Percentiles rank a stretch among this genome's conserved stretches.
phyloP scores from a whole-genome alignment of 2,329 filamentous ascomycete species.

The Sporothrix pseudoabietina region DNA sequence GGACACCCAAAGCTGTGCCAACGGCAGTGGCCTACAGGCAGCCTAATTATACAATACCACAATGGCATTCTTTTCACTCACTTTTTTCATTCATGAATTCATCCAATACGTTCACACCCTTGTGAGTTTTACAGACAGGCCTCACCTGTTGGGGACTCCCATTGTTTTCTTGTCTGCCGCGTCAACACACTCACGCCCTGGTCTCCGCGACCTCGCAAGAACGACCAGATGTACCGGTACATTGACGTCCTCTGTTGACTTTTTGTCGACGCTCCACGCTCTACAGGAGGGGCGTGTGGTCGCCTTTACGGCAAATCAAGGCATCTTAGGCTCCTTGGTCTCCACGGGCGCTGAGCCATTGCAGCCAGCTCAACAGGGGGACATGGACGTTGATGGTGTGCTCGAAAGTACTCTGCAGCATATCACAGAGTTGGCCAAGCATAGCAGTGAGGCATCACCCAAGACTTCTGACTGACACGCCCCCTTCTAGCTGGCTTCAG shows the following conservation, averaged over 20 bases:
- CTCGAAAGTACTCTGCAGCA: neutral
- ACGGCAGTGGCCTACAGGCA: neutral
- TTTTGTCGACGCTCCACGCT: neutral
- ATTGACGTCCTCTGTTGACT: neutral
- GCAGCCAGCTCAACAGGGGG: neutral
- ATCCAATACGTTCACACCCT: neutral
- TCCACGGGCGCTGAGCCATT: neutral
- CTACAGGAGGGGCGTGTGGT: neutral
- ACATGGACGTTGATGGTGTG: neutral
- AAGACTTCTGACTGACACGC: neutral
- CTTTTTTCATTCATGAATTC: neutral
- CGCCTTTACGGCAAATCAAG: neutral
- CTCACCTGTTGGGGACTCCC: neutral
- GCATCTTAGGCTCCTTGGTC: neutral
- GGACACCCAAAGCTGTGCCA: neutral
- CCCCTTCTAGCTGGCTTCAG: neutral
- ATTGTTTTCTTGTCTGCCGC: neutral
- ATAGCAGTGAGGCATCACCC: neutral
- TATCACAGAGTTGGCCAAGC: neutral
- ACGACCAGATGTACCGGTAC: constrained; percentile 6
- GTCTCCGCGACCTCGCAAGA: neutral
- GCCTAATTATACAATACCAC: neutral
- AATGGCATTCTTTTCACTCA: neutral
- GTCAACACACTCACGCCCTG: neutral
- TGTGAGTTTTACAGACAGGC: neutral